Evolutionary conservation across 2,329 filamentous ascomycete genomes (phyloP), one percentile per base, ranked within the genome.

Genomic region (Neonectria punicea): DNA sequence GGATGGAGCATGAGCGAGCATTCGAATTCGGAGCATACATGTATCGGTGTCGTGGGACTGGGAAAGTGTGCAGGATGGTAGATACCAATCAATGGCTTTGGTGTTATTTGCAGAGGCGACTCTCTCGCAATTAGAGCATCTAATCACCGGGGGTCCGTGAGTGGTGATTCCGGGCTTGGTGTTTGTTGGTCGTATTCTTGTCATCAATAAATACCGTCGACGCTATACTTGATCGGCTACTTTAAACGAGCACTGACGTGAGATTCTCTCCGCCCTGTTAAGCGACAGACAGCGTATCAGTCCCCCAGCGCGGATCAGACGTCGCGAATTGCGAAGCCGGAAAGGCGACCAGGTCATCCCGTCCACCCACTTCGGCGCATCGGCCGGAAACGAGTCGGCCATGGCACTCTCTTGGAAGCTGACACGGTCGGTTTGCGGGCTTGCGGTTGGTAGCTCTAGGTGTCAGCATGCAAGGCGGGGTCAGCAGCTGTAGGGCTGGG

Each of bases 1-100:
- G 39, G 46, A 30, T 47, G 61, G 61, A 64, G 61, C 58, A 58
- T 46, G 43, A 55, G 61, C 49, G 49, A 64, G 61, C 56, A 64
- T 56, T 59, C 56, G 56, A 59, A 34, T 51, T 51, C 28, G 61
- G 56, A 60, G 61, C 28, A 50, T 43, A 28, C 56, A 64, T 64
- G 56, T 60, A 64, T 56, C 56, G 51, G 51, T 39, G 44, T 16
- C 36, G 39, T 55, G 44, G 25, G 43, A 50, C 50, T n/a, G 36
- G 16, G 36, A 32, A 43, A 43, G 28, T 28, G 55, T 55, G 51
- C 9, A 58, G 30, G 49, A 22, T n/a, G 43, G 49, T 50, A 51
- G 61, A 64, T 64, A 64, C 61, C 56, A 59, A 55, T 47, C 56
- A 59, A 55, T 41, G 50, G 20, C 16, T 44, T 41, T 55, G 54